phyloP scores from a whole-genome alignment of 2,329 filamentous ascomycete species.

The Laburnicola sp. region DNA sequence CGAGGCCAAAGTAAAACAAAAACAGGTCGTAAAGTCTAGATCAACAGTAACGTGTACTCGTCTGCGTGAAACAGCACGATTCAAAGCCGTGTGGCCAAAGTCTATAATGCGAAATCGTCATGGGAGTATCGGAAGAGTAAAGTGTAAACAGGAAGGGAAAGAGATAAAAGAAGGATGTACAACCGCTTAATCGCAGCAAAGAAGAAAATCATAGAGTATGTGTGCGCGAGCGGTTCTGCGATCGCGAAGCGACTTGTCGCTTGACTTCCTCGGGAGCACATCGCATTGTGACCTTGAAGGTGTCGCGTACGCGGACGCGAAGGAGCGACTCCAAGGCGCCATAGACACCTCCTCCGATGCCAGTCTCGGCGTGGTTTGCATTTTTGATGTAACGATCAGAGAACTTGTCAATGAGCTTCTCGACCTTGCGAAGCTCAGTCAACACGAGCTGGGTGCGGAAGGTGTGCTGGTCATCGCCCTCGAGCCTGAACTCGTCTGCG shows the following conservation, averaged over 20 bases:
- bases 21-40: too few relatives aligned
- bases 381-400: slow-evolving; percentile 39
- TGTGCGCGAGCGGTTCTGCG: slow-evolving; percentile 32
- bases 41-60: too few relatives aligned
- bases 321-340: slow-evolving; percentile 35
- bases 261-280: slow-evolving; percentile 41
- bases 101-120: too few relatives aligned
- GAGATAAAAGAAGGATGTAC: too few relatives aligned
- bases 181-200: slow-evolving; percentile 8
- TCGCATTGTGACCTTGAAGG: slow-evolving; percentile 44
- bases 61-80: too few relatives aligned
- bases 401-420: slow-evolving; percentile 45
- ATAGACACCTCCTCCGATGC: slow-evolving; percentile 38
- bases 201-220: slow-evolving; percentile 30
- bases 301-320: slow-evolving; percentile 41
- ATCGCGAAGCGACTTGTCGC: slow-evolving; percentile 36
- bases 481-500: slow-evolving; percentile 26
- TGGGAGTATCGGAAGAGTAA: too few relatives aligned
- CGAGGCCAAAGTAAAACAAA: too few relatives aligned
- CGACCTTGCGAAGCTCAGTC: slow-evolving; percentile 39
- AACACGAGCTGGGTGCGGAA: slow-evolving; percentile 39
- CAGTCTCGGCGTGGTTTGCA: slow-evolving; percentile 25
- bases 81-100: too few relatives aligned
- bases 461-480: slow-evolving; percentile 35
- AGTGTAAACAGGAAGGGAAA: too few relatives aligned